These are phyloP conservation scores for Aphanoascus verrucosus DNA, from an alignment of 2,329 filamentous ascomycete genomes.

Conservation along the genomic window DNA sequence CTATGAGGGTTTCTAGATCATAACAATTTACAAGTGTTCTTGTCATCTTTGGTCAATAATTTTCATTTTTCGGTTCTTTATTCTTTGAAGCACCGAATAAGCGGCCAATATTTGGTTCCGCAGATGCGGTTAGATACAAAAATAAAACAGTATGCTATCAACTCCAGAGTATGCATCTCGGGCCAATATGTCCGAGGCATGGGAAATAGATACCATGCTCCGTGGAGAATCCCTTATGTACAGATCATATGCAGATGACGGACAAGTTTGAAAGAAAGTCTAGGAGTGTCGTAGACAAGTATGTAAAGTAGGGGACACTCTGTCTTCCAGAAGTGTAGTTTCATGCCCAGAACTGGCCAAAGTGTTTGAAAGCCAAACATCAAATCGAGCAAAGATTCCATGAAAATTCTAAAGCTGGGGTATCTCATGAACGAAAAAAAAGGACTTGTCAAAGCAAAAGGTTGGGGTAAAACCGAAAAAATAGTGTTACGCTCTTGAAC, in stretches of 20 bases:
- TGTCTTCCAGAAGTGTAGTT: background rate
- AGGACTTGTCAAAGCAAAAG: background rate
- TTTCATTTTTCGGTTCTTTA: no score
- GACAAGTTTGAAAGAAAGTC: background rate
- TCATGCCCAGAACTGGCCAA: background rate
- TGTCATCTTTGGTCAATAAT: background rate
- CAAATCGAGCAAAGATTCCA: background rate
- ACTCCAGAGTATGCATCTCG: constrained; percentile 1
- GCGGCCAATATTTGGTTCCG: no score
- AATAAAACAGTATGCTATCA: background rate
- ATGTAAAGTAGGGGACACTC: background rate
- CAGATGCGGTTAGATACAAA: background rate
- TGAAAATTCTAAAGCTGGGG: constrained; percentile 2
- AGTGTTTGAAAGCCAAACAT: background rate
- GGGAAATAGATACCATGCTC: background rate
- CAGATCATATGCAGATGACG: background rate
- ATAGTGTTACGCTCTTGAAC: background rate
- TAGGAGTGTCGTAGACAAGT: background rate
- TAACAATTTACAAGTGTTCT: background rate
- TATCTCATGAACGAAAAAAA: constrained; percentile 5
- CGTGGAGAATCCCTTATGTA: background rate
- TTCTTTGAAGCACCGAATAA: no score
- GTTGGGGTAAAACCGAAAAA: background rate
- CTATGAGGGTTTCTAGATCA: background rate
- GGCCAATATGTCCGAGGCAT: background rate